Conservation (phyloP, 768 basidiomycete genomes). For the Mycena belliarum region DNA sequence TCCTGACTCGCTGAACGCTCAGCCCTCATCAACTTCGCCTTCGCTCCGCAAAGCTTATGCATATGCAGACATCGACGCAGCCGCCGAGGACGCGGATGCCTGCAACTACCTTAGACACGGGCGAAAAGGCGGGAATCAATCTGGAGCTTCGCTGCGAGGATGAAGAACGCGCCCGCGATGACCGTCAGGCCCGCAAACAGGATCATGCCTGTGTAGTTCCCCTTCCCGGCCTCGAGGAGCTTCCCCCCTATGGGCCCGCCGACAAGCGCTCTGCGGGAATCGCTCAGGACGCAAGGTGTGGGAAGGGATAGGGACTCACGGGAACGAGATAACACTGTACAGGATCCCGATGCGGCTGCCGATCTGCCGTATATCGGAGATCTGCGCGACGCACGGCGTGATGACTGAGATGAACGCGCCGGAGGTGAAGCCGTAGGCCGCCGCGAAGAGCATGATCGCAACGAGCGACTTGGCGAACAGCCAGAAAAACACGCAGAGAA, state of each 20-base stretch:
- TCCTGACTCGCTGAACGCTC: background rate
- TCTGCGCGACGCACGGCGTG: slow-evolving; percentile 67
- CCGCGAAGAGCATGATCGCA: slow-evolving; percentile 52
- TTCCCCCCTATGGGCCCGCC: slow-evolving; percentile 67
- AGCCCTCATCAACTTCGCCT: no score
- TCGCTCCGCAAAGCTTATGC: no score
- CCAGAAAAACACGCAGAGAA: slow-evolving; percentile 64
- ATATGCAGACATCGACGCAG: no score
- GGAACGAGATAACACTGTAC: slow-evolving; percentile 65
- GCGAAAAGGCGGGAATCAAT: slow-evolving; percentile 45
- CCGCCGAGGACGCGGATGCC: background rate
- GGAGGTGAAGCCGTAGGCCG: slow-evolving; percentile 61
- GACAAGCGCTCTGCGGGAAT: slow-evolving; percentile 50
- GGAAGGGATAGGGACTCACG: slow-evolving; percentile 48
- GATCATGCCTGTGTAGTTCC: slow-evolving; percentile 53
- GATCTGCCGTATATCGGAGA: slow-evolving; percentile 58
- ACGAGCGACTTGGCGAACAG: slow-evolving; percentile 42
- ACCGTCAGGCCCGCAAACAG: slow-evolving; percentile 60
- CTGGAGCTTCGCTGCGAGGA: slow-evolving; percentile 50
- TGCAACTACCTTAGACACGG: slow-evolving; percentile 42
- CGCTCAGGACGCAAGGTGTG: background rate
- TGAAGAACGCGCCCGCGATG: slow-evolving; percentile 58
- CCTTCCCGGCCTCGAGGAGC: slow-evolving; percentile 47
- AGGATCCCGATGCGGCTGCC: slow-evolving; percentile 65
- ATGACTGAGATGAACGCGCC: slow-evolving; percentile 71